These are phyloP conservation scores for Oryza glaberrima DNA, from an alignment of 176 grass and related monocot genomes.

Conservation along the genomic window DNA sequence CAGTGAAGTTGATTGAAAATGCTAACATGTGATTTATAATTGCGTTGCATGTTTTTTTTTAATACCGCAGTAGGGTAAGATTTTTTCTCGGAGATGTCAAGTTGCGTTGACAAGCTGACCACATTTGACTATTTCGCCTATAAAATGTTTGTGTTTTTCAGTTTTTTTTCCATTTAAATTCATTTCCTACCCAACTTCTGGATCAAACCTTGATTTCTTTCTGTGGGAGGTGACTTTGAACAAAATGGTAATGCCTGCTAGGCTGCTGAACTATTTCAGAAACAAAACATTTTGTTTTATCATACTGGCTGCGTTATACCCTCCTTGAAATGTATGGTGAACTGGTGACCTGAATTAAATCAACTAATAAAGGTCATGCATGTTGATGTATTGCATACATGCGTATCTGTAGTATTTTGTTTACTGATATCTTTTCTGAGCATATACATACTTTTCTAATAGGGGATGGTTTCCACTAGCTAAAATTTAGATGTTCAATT, in stretches of 20 bases:
- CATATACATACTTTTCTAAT: background rate
- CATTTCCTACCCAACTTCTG: background rate
- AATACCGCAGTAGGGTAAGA: background rate
- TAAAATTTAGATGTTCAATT: background rate
- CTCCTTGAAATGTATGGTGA: background rate
- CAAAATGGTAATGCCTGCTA: background rate
- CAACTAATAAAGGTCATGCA: background rate
- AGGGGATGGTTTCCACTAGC: background rate
- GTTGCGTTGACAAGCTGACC: slow-evolving; percentile 4
- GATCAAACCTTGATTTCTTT: background rate
- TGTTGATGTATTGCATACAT: slow-evolving; percentile 3
- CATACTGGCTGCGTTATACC: slow-evolving; percentile 17
- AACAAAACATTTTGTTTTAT: slow-evolving; percentile 2
- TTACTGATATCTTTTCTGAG: background rate
- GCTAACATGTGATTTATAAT: background rate
- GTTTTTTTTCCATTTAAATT: background rate
- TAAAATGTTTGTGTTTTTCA: background rate
- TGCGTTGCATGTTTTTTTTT: background rate
- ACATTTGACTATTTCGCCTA: background rate
- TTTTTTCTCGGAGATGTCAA: background rate
- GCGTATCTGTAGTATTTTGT: background rate
- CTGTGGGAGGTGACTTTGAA: background rate
- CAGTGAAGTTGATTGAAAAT: background rate
- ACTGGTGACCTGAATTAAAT: background rate
- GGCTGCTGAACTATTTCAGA: background rate